Evolutionary conservation across 176 grass and related monocot species (phyloP), one percentile per base, ranked within the genome.

Genomic region (Panicum miliaceum): DNA sequence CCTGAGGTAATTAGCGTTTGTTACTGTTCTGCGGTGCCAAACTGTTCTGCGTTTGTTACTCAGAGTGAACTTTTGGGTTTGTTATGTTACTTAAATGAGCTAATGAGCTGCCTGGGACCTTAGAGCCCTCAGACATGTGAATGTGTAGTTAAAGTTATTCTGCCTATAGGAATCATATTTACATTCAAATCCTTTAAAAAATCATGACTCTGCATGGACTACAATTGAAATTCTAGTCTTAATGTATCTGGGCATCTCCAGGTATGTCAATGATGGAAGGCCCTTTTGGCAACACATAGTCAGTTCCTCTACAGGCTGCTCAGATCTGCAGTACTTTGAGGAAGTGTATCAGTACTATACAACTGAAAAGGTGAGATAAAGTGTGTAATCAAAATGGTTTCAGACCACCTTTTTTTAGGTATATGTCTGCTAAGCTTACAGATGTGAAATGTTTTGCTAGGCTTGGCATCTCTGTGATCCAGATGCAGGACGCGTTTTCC

Each of bases 241-340:
- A 54, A 84, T 41, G 61, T 26, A 36, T 80, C 32, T 51, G 9
- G 72, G 41, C 84, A 5, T 73, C 37, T 86, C 37, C 86, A 99
- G 96, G 89, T 99, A 99, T 81, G 96, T 99, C 41, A 82, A 93
- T 90, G 96, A 99, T 69, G 96, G 93, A 62, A 96, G 91, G 81
- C 93, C 93, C 36, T 94, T 99, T 86, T 98, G 91, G 91, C 93
- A 96, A 89, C 58, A 89, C 48, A 99, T 96, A 81, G 93, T 99
- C 71, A 96, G 84, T 75, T 87, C 86, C 87, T 99, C 93, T 29
- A 99, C 96, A 19, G 93, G 93, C 1, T 99, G 96, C 70, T 96
- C 96, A 59, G 88, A 99, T 90, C 79, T 77, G 37, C 83, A 92
- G 48, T 99, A 99, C 65, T 99, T 99, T 68, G 96, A 99, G 88